Evolutionary conservation across 148 eudicot species (phyloP).

Genomic region (Chenopodium suecicum): DNA sequence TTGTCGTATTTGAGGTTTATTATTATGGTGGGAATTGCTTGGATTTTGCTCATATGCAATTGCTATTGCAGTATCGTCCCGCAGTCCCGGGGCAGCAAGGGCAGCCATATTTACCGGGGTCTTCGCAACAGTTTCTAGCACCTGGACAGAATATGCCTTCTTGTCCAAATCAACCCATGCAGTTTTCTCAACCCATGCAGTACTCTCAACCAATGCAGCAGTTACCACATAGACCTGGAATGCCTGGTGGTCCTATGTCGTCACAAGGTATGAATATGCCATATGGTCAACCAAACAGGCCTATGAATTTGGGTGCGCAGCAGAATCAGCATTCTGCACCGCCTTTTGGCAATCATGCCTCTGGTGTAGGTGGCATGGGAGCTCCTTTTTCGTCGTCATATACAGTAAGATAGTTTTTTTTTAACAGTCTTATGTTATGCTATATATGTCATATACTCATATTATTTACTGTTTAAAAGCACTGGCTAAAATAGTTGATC

Average conservation of each 20-base stretch:
- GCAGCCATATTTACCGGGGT: conserved; percentile 51
- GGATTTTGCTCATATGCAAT: conserved; percentile 11
- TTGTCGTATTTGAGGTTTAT: neutral
- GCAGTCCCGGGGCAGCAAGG: conserved; percentile 60
- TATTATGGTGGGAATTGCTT: neutral
- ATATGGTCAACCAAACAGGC: conserved; percentile 59
- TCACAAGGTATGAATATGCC: conserved; percentile 57
- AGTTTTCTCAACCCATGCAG: conserved; percentile 40
- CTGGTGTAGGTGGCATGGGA: conserved; percentile 60
- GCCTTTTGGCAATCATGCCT: conserved; percentile 37
- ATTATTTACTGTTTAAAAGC: conserved; percentile 21
- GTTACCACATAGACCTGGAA: conserved; percentile 61
- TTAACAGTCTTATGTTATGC: neutral
- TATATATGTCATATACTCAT: neutral
- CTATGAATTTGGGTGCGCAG: conserved; percentile 47
- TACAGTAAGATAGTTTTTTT: conserved; percentile 45
- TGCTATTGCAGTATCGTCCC: conserved; percentile 61
- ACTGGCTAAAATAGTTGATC: conserved; percentile 39
- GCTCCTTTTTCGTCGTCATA: conserved; percentile 65
- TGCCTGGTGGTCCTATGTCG: conserved; percentile 43
- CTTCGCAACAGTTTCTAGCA: conserved; percentile 58
- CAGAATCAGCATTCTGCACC: conserved; percentile 54
- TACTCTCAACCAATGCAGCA: conserved; percentile 81
- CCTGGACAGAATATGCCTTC: conserved; percentile 48
- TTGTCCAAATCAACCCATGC: conserved; percentile 47